A percentile compares a stretch with the other conserved stretches of the same genome.
Evolutionary conservation across 768 basidiomycete genomes (phyloP).

Genomic region (Termitomyces sp.): DNA sequence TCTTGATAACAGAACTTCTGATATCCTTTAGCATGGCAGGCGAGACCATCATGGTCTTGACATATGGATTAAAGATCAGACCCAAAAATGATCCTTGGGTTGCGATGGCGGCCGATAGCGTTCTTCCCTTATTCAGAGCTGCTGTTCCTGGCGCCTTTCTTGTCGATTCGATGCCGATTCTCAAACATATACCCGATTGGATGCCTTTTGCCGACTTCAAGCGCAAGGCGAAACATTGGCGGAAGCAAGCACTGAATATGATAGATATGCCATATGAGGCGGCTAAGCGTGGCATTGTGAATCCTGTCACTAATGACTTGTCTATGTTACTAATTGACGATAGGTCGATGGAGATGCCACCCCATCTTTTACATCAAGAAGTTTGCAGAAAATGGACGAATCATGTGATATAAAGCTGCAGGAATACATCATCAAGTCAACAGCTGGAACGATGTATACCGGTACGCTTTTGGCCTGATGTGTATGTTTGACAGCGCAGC

Average conservation of each 20-base stretch:
- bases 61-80: constrained; percentile 26
- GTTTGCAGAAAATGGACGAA: constrained; percentile 15
- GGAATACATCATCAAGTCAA: constrained; percentile 16
- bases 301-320: not conserved
- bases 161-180: constrained; percentile 22
- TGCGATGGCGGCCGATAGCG: constrained; percentile 21
- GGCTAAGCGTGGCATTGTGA: constrained; percentile 13
- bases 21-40: constrained; percentile 11
- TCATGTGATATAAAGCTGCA: constrained; percentile 8
- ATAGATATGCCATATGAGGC: constrained; percentile 19
- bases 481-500: too few relatives aligned
- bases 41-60: constrained; percentile 23
- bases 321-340: too few relatives aligned
- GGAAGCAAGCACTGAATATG: constrained; percentile 12
- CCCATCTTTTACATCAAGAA: constrained; percentile 17
- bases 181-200: constrained; percentile 29
- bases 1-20: not conserved
- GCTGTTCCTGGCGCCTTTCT: constrained; percentile 23
- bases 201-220: constrained; percentile 32
- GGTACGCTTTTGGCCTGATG: constrained; percentile 8
- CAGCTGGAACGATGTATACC: constrained; percentile 21
- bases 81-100: constrained; percentile 29
- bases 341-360: constrained; percentile 15
- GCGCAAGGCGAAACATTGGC: constrained; percentile 22
- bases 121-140: constrained; percentile 21